These are phyloP conservation scores for Myriangium duriaei DNA, from an alignment of 2,329 filamentous ascomycete species.

Conservation along the genomic window DNA sequence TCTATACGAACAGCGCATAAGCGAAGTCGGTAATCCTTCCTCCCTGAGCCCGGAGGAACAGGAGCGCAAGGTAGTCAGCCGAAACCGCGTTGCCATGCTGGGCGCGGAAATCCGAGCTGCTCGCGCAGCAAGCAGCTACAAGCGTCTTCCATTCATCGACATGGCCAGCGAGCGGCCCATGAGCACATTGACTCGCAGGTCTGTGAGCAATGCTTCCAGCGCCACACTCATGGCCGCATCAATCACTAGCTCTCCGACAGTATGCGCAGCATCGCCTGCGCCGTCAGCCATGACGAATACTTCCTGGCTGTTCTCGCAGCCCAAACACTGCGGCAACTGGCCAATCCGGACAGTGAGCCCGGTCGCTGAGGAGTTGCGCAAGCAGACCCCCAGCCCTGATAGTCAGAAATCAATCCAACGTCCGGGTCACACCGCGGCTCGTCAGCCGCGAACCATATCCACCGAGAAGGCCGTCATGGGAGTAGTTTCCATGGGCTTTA, in stretches of 20 bases:
- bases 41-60: constrained; percentile 21
- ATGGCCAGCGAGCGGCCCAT: constrained; percentile 25
- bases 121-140: constrained; percentile 24
- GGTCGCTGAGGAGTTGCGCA: constrained; percentile 16
- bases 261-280: constrained; percentile 2
- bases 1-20: constrained; percentile 43
- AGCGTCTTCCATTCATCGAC: constrained; percentile 26
- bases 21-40: constrained; percentile 16
- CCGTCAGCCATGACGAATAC: constrained; percentile 6
- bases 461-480: constrained; percentile 42
- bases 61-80: constrained; percentile 27
- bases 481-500: constrained; percentile 50
- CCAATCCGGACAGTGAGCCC: constrained; percentile 16
- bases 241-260: neutral
- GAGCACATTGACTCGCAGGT: constrained; percentile 18
- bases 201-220: constrained; percentile 1
- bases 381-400: neutral
- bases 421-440: neutral
- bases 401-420: constrained; percentile 1
- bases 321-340: neutral
- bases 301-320: constrained; percentile 1
- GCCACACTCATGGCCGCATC: constrained; percentile 3
- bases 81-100: constrained; percentile 30
- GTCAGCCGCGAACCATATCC: constrained; percentile 15
- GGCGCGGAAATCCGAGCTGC: constrained; percentile 30